Percentiles rank a stretch among this genome's conserved stretches.
Evolutionary conservation across 192 early-diverging fungal species (phyloP).

Genomic region (Anaeromyces robustus): DNA sequence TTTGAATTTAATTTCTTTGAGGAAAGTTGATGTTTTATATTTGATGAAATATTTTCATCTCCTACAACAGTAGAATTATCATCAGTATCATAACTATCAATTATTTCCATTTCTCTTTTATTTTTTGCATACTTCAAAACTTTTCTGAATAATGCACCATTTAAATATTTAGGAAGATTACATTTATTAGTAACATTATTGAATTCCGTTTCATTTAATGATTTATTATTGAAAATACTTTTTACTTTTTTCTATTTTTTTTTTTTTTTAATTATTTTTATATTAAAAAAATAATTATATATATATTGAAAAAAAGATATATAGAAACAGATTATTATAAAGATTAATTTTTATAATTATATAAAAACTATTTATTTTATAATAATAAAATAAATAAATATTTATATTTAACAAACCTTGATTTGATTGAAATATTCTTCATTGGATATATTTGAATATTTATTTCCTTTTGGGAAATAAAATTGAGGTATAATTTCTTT

Average conservation of each 20-base stretch:
- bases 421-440: neutral
- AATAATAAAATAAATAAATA: too few relatives aligned
- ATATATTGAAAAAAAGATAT: too few relatives aligned
- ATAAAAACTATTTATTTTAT: too few relatives aligned
- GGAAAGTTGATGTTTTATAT: neutral
- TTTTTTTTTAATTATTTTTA: too few relatives aligned
- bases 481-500: neutral
- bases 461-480: neutral
- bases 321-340: too few relatives aligned
- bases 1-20: neutral
- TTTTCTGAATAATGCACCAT: constrained; percentile 11
- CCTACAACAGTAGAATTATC: neutral
- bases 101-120: neutral
- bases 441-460: neutral
- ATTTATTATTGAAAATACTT: neutral
- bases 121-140: neutral
- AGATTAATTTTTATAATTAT: too few relatives aligned
- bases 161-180: constrained; percentile 12
- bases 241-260: neutral
- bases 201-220: constrained; percentile 9
- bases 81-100: neutral
- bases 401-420: neutral
- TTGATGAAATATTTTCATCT: neutral
- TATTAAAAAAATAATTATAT: too few relatives aligned
- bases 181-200: constrained; percentile 9